These are phyloP conservation scores for Cercophora sp. DNA, from an alignment of 495 filamentous ascomycete species.

Conservation along the genomic window DNA sequence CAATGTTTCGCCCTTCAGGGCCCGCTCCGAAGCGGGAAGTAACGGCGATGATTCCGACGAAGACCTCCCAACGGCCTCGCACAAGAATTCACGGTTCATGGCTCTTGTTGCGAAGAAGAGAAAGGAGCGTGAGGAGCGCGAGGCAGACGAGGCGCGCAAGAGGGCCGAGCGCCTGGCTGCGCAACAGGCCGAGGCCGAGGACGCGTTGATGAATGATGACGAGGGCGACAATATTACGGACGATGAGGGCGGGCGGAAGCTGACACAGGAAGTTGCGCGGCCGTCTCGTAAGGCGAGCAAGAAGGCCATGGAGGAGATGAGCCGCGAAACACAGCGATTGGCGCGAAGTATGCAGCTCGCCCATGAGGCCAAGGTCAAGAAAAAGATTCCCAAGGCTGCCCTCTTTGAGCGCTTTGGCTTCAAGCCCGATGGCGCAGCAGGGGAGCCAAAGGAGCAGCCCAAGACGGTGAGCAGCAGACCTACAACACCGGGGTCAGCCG, in stretches of 20 bases:
- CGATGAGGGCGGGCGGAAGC: slow-evolving; percentile 51
- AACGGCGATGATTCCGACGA: slow-evolving; percentile 43
- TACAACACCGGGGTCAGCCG: slow-evolving; percentile 34
- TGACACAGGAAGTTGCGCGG: slow-evolving; percentile 51
- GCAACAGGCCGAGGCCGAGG: slow-evolving; percentile 29
- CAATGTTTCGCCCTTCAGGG: slow-evolving; percentile 37
- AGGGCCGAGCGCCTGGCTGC: slow-evolving; percentile 44
- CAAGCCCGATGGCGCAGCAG: slow-evolving; percentile 37
- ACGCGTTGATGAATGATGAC: slow-evolving; percentile 37
- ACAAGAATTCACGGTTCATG: slow-evolving; percentile 55
- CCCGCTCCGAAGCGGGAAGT: slow-evolving; percentile 29
- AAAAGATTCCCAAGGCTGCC: slow-evolving; percentile 81
- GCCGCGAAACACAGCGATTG: slow-evolving; percentile 86
- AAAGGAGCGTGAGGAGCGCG: slow-evolving; percentile 61
- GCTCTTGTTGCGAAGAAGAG: slow-evolving; percentile 69
- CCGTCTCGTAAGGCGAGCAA: slow-evolving; percentile 84
- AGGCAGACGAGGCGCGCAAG: slow-evolving; percentile 51
- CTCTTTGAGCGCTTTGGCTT: slow-evolving; percentile 85
- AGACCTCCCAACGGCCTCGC: slow-evolving; percentile 40
- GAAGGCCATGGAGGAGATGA: slow-evolving; percentile 94
- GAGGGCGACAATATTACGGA: slow-evolving; percentile 53
- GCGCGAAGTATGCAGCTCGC: slow-evolving; percentile 82
- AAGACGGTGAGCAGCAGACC: slow-evolving; percentile 44
- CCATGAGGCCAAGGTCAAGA: slow-evolving; percentile 87
- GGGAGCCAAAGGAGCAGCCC: slow-evolving; percentile 27